Conservation (phyloP, 192 early-diverging fungal species). For the Entomortierella lignicola region DNA sequence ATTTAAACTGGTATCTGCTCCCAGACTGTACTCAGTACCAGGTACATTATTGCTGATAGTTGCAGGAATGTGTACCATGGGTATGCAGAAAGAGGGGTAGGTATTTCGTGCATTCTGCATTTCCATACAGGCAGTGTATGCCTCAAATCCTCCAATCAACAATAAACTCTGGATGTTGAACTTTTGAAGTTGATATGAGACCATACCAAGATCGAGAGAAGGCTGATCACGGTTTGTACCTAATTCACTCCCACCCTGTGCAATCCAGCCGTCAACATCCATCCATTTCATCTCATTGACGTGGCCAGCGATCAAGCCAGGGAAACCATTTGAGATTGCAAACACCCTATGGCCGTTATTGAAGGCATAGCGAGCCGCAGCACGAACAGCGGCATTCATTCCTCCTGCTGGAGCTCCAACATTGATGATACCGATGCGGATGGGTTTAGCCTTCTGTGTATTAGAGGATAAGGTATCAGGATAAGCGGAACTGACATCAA, state of each 20-base stretch:
- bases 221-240: constrained; percentile 97
- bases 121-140: constrained; percentile 81
- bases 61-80: constrained; percentile 92
- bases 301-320: constrained; percentile 87
- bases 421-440: constrained; percentile 93
- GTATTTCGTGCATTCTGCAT: constrained; percentile 75
- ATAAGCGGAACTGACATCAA: constrained; percentile 64
- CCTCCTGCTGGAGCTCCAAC: constrained; percentile 97
- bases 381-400: constrained; percentile 96
- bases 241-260: constrained; percentile 89
- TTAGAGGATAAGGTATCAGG: too few relatives aligned
- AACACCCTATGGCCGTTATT: constrained; percentile 91
- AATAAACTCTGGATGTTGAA: constrained; percentile 90
- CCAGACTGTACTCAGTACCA: constrained; percentile 94
- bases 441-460: constrained; percentile 39
- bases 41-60: constrained; percentile 99
- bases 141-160: constrained; percentile 98
- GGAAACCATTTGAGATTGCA: constrained; percentile 93
- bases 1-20: constrained; percentile 95
- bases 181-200: constrained; percentile 93
- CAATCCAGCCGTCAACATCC: constrained; percentile 91
- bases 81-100: constrained; percentile 95
- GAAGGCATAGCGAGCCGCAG: constrained; percentile 83
- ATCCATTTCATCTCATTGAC: constrained; percentile 84
- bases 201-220: constrained; percentile 82